Conservation (phyloP, 495 filamentous ascomycete genomes). For the Daldinia concentrica region DNA sequence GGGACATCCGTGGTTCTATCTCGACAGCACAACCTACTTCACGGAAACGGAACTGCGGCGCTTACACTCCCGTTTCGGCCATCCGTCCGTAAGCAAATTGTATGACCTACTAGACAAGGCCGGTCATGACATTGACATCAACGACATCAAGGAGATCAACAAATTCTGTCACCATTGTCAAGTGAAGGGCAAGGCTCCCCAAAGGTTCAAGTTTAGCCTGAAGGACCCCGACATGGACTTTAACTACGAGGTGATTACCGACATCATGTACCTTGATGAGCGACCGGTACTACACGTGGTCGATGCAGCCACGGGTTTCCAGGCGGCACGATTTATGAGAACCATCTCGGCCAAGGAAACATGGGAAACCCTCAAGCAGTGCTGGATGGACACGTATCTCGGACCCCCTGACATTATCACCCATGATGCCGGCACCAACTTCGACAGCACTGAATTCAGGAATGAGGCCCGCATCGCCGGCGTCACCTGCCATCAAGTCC, state of each 20-base stretch:
- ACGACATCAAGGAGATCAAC: background rate
- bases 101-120: conserved; percentile 4
- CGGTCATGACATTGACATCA: conserved; percentile 2
- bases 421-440: conserved; percentile 41
- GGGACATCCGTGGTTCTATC: background rate
- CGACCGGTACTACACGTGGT: too few relatives aligned
- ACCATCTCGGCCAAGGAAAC: conserved; percentile 26
- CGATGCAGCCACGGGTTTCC: too few relatives aligned
- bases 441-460: conserved; percentile 40
- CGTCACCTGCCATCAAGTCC: conserved; percentile 23
- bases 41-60: conserved; percentile 6
- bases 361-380: conserved; percentile 34
- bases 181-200: background rate
- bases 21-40: background rate
- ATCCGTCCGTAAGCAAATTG: conserved; percentile 1
- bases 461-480: conserved; percentile 15
- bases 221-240: conserved; percentile 31
- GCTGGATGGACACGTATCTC: conserved; percentile 46
- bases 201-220: conserved; percentile 23
- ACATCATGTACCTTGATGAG: conserved; percentile 38
- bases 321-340: too few relatives aligned
- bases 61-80: background rate
- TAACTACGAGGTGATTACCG: conserved; percentile 31
- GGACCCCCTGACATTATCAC: conserved; percentile 37
- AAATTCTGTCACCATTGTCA: conserved; percentile 3